phyloP scores from a whole-genome alignment of 1,284 basidiomycete species.

The Amylostereum chailletii region DNA sequence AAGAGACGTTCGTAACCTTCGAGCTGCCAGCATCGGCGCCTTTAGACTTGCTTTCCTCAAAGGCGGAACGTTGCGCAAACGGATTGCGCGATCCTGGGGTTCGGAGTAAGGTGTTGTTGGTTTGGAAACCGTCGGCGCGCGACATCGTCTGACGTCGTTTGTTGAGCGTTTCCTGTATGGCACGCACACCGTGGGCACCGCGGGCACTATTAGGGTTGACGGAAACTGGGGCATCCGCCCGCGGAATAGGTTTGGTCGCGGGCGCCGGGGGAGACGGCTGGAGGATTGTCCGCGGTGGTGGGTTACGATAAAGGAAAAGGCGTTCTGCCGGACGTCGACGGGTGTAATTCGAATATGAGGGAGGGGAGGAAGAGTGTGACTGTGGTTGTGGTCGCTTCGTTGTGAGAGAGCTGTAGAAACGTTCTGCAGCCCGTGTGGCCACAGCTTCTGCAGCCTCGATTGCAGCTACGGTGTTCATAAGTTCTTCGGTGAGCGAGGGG shows the following conservation, averaged over 20 bases:
- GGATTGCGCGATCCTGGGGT: conserved; percentile 5
- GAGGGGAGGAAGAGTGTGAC: not conserved
- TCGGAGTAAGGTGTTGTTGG: not conserved
- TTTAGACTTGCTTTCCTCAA: no score
- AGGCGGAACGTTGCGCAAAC: conserved; percentile 1
- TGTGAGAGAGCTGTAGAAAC: no score
- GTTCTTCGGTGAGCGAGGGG: no score
- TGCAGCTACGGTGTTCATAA: no score
- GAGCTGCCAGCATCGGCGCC: not conserved
- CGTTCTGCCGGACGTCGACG: conserved; percentile 10
- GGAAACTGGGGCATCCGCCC: not conserved
- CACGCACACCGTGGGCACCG: conserved; percentile 1
- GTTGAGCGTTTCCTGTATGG: conserved; percentile 7
- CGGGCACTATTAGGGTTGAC: conserved; percentile 2
- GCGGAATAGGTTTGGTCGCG: not conserved
- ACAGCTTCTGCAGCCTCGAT: no score
- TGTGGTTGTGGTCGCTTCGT: no score
- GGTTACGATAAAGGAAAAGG: conserved; percentile 36
- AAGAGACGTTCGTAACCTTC: not conserved
- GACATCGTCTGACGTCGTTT: conserved; percentile 2
- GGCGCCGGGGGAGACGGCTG: conserved; percentile 4
- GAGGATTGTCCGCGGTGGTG: conserved; percentile 28
- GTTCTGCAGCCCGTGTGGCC: no score
- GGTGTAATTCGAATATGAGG: conserved; percentile 1
- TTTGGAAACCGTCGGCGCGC: not conserved